phyloP scores from a whole-genome alignment of 2,329 filamentous ascomycete genomes.

The Trichoderma brevicompactum region DNA sequence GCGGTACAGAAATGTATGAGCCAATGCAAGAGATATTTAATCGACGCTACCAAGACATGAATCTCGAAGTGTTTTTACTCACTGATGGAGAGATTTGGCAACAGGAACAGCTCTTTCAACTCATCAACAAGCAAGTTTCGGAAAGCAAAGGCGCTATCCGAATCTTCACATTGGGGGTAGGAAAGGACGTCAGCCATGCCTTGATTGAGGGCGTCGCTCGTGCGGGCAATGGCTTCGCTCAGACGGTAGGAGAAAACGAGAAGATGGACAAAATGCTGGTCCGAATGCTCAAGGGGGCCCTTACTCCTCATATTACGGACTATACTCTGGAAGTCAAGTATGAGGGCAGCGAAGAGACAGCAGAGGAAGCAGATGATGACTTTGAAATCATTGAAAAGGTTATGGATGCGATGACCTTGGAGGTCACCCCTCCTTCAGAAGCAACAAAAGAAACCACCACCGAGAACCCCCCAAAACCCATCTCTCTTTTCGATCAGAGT shows the following conservation, averaged over 20 bases:
- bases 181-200: conserved; percentile 53
- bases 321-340: conserved; percentile 69
- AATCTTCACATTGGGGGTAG: conserved; percentile 61
- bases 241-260: conserved; percentile 65
- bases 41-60: conserved; percentile 49
- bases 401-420: conserved; percentile 51
- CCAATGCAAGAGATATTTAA: conserved; percentile 52
- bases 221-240: conserved; percentile 62
- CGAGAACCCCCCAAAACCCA: conserved; percentile 44
- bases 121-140: conserved; percentile 49
- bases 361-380: conserved; percentile 48
- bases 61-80: conserved; percentile 58
- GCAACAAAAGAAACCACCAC: conserved; percentile 4
- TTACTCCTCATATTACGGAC: conserved; percentile 68
- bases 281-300: conserved; percentile 72
- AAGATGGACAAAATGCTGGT: conserved; percentile 71
- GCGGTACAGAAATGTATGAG: conserved; percentile 57
- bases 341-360: conserved; percentile 9
- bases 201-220: conserved; percentile 60
- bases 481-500: conserved; percentile 63
- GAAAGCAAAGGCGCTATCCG: conserved; percentile 51
- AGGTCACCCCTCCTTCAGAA: background rate
- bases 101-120: conserved; percentile 48
- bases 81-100: conserved; percentile 62
- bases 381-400: conserved; percentile 67